Base-by-base conservation (phyloP, 306 rosid genomes). In the Begonia masoniana region DNA sequence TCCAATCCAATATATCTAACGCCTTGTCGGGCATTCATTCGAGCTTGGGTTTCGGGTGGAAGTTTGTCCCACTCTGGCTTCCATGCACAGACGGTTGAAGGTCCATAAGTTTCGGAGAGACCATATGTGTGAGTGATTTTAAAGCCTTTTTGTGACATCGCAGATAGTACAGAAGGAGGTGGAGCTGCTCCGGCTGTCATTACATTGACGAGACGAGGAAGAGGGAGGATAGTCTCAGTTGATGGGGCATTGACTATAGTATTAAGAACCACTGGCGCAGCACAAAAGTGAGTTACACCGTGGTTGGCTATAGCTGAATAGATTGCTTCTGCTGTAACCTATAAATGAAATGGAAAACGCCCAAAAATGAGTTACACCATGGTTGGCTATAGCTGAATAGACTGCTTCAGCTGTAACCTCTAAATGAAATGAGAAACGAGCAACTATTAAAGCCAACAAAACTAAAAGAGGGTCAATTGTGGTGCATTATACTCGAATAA, bases 151-250 rank as follows among this genome's bases (percentile, higher is more conserved):
- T 82, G 62, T 5, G 84, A 65, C 95, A 88, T 82, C 42, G 82
- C 93, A 0, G 58, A 41, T 58, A 89, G 86, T 39, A 89, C 80
- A 13, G 94, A 62, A 13, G 95, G 95, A 13, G 95, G 97, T 15
- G 97, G 97, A 12, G 97, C 95, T 41, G 97, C 89, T 11, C 97
- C 97, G 5, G 97, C 97, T 11, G 95, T 89, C 70, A 71, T 85
- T 57, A 78, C 95, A 16, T 74, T 66, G 10, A 89, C 97, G 15
- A 69, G 66, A 51, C 67, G 97, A 36, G 94, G 94, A n/a, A 85
- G 89, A 53, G 96, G 97, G 65, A 80, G 85, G 68, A 91, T 76
- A 9, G 78, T 76, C 7, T 91, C 91, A 13, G 78, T 76, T 0
- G 74, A 56, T 51, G 82, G 65, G 43, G 96, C 92, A 68, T 91